A percentile compares a stretch with the other conserved stretches of the same genome.
Conservation (phyloP, 306 rosid species). For the Sicyos edulis region DNA sequence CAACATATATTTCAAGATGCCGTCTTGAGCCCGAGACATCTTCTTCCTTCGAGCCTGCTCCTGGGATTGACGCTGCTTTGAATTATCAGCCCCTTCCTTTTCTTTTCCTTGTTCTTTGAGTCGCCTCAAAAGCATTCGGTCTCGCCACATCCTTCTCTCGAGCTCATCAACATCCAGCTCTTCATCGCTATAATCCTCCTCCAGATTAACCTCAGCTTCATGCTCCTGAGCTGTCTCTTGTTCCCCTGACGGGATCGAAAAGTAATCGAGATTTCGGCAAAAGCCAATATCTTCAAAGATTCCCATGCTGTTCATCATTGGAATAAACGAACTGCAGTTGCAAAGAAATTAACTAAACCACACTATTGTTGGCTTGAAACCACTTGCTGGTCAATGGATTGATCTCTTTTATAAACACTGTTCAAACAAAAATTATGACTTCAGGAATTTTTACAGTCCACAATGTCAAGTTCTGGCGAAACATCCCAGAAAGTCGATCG, state of each 20-base stretch:
- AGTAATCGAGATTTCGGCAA: constrained; percentile 33
- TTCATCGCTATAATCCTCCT: constrained; percentile 50
- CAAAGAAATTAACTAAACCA: no score
- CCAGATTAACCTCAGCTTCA: constrained; percentile 30
- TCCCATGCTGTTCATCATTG: constrained; percentile 26
- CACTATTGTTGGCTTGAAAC: background rate
- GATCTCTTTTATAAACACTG: background rate
- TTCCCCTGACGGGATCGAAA: constrained; percentile 31
- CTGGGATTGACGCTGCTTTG: constrained; percentile 50
- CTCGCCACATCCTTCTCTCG: constrained; percentile 56
- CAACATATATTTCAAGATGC: constrained; percentile 56
- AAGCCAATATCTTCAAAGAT: constrained; percentile 45
- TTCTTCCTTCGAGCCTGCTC: constrained; percentile 58
- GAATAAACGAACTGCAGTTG: background rate
- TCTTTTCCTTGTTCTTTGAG: constrained; percentile 44
- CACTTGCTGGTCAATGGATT: background rate
- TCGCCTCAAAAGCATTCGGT: constrained; percentile 35
- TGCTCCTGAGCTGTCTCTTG: constrained; percentile 28
- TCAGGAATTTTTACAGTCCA: background rate
- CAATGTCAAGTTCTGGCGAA: constrained; percentile 11
- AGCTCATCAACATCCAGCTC: constrained; percentile 47
- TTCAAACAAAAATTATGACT: background rate
- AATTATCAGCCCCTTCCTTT: constrained; percentile 30
- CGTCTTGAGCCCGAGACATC: constrained; percentile 60
- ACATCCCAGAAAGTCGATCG: constrained; percentile 11